A percentile compares a stretch with the other conserved stretches of the same genome.
Conservation (phyloP, 129 eudicot species). For the Ambrosia artemisiifolia region DNA sequence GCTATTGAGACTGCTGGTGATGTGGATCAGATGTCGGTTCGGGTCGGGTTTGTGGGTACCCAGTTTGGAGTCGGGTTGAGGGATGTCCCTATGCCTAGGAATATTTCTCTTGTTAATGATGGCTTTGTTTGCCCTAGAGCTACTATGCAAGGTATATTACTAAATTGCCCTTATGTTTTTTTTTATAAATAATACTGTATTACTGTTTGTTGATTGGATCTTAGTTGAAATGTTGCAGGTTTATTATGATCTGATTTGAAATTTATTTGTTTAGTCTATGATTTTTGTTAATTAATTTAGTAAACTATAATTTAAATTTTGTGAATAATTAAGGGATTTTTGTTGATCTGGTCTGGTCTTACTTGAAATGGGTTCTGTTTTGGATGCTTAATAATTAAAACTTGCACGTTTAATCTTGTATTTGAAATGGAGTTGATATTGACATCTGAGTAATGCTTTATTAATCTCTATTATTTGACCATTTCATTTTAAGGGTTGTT, state of each 20-base stretch:
- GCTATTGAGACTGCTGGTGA: constrained; percentile 93
- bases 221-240: constrained; percentile 3
- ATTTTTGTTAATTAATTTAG: not conserved
- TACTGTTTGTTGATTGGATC: constrained; percentile 5
- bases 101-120: constrained; percentile 74
- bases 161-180: too few species aligned
- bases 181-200: not conserved
- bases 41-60: constrained; percentile 66
- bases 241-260: not conserved
- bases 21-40: constrained; percentile 58
- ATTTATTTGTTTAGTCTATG: not conserved
- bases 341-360: not conserved
- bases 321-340: not conserved
- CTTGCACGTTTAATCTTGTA: too few species aligned
- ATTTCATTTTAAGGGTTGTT: too few species aligned
- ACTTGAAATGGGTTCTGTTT: not conserved
- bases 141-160: constrained; percentile 48
- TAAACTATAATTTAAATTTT: not conserved
- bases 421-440: too few species aligned
- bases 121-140: constrained; percentile 77
- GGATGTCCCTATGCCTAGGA: constrained; percentile 67
- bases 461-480: too few species aligned
- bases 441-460: too few species aligned
- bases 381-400: too few species aligned
- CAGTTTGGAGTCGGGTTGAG: constrained; percentile 71